These are phyloP conservation scores for Flammula alnicola DNA, from an alignment of 1,284 basidiomycete genomes.

Conservation along the genomic window DNA sequence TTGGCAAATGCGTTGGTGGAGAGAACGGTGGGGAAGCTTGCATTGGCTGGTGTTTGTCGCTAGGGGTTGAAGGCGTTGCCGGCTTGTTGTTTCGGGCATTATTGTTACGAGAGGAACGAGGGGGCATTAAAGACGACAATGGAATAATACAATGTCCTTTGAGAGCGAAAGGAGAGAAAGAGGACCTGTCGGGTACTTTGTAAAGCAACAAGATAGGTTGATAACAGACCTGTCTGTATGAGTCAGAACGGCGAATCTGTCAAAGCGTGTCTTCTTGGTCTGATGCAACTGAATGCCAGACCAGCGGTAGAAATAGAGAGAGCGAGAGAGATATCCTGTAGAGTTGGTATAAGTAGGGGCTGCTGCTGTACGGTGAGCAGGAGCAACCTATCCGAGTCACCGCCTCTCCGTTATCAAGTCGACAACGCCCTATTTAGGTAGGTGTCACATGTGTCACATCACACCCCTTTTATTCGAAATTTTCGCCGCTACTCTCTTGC, in stretches of 20 bases:
- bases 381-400: constrained; percentile 10
- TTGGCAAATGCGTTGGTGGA: constrained; percentile 27
- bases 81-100: constrained; percentile 24
- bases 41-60: neutral
- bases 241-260: constrained; percentile 20
- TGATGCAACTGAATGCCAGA: constrained; percentile 27
- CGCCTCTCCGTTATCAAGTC: constrained; percentile 15
- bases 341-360: neutral
- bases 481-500: neutral
- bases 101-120: constrained; percentile 22
- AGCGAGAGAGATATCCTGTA: neutral
- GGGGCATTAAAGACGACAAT: constrained; percentile 27
- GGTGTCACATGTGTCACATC: constrained; percentile 9
- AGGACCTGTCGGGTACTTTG: neutral
- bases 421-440: constrained; percentile 11
- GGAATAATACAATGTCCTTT: constrained; percentile 2
- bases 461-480: neutral
- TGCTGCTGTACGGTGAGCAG: constrained; percentile 17
- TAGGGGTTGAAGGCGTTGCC: neutral
- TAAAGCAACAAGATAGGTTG: neutral
- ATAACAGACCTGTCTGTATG: constrained; percentile 15
- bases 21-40: constrained; percentile 13
- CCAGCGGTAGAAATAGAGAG: constrained; percentile 1
- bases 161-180: constrained; percentile 1
- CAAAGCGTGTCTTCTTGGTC: constrained; percentile 13